Conservation (phyloP, 2,329 filamentous ascomycete species). For the Dendrostoma leiphaemia region DNA sequence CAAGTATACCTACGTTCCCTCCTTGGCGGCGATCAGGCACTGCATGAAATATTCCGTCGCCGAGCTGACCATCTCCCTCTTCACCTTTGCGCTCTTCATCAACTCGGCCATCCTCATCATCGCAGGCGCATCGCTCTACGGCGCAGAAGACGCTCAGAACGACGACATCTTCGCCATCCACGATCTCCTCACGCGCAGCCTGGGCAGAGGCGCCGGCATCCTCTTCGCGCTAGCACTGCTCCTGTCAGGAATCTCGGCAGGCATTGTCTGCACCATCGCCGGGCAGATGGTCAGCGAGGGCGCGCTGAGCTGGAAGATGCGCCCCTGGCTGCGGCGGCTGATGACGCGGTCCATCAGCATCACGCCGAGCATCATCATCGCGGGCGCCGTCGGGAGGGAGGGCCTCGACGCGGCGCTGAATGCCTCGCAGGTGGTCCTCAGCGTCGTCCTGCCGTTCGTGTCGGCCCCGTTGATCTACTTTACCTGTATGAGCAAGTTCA, state of each 20-base stretch:
- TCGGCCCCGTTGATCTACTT: constrained; percentile 82
- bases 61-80: constrained; percentile 70
- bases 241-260: constrained; percentile 76
- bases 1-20: constrained; percentile 66
- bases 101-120: constrained; percentile 82
- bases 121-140: constrained; percentile 73
- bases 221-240: constrained; percentile 82
- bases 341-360: constrained; percentile 79
- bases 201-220: constrained; percentile 74
- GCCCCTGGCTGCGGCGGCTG: constrained; percentile 76
- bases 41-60: constrained; percentile 72
- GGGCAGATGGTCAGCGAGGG: constrained; percentile 89
- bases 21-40: constrained; percentile 67
- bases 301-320: constrained; percentile 70
- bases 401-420: constrained; percentile 72
- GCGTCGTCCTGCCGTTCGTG: constrained; percentile 79
- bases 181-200: constrained; percentile 62
- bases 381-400: constrained; percentile 69
- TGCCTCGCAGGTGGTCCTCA: constrained; percentile 74
- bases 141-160: constrained; percentile 55
- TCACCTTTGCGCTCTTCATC: constrained; percentile 81
- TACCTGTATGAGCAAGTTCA: constrained; percentile 74
- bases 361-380: constrained; percentile 79
- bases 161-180: constrained; percentile 86
- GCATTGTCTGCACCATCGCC: constrained; percentile 85